phyloP scores from a whole-genome alignment of 495 filamentous ascomycete species.

The Annulohypoxylon maeteangense region DNA sequence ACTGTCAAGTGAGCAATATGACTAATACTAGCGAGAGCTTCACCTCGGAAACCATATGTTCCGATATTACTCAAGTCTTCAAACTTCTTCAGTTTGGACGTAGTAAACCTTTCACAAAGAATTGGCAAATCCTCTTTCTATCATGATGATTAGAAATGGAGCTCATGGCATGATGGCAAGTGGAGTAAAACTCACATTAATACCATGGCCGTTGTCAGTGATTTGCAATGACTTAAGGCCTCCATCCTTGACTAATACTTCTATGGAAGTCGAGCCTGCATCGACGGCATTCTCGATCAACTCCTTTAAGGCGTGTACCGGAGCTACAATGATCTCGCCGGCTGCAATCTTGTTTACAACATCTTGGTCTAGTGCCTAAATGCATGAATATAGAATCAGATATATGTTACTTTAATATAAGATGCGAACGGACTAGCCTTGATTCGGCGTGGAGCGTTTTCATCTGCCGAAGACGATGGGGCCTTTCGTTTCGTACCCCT shows the following conservation, averaged over 20 bases:
- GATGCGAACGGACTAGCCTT: slow-evolving; percentile 55
- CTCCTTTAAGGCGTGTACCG: slow-evolving; percentile 96
- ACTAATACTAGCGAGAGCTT: slow-evolving; percentile 97
- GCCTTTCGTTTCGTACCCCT: slow-evolving; percentile 74
- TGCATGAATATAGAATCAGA: slow-evolving; percentile 27
- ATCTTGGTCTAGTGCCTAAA: slow-evolving; percentile 87
- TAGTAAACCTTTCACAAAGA: slow-evolving; percentile 96
- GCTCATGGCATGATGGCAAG: not conserved
- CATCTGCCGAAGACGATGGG: slow-evolving; percentile 50
- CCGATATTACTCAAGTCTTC: slow-evolving; percentile 92
- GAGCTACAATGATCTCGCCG: slow-evolving; percentile 98
- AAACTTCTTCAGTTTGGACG: slow-evolving; percentile 93
- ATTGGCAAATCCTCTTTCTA: slow-evolving; percentile 92
- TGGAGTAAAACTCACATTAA: slow-evolving; percentile 72
- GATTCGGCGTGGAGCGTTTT: slow-evolving; percentile 72
- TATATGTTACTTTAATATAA: not conserved
- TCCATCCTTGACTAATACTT: slow-evolving; percentile 93
- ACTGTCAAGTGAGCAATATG: slow-evolving; percentile 97
- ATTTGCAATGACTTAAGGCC: slow-evolving; percentile 98
- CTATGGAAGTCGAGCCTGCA: slow-evolving; percentile 90
- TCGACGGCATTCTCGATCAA: slow-evolving; percentile 98
- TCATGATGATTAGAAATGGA: slow-evolving; percentile 34
- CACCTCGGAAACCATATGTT: slow-evolving; percentile 97
- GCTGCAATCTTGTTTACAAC: slow-evolving; percentile 99
- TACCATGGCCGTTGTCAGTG: slow-evolving; percentile 97